These are phyloP conservation scores for Trichocladium uniseriatum DNA, from an alignment of 495 filamentous ascomycete genomes.

Conservation along the genomic window DNA sequence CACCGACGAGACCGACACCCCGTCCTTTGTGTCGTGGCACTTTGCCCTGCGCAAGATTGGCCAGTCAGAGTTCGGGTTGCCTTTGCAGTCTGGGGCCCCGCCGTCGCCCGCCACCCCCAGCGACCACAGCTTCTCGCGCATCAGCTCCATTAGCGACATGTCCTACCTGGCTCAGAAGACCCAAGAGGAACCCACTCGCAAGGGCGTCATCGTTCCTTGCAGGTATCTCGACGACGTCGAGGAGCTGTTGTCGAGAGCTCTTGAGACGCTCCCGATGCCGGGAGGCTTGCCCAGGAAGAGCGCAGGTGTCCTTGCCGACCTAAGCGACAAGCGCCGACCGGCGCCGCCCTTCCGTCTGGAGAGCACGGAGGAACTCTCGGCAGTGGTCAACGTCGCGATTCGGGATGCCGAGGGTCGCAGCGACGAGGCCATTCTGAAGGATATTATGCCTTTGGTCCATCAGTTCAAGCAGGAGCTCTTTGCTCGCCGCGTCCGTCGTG, in stretches of 20 bases:
- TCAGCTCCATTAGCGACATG: slow-evolving; percentile 95
- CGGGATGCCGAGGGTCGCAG: slow-evolving; percentile 81
- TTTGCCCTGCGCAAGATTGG: slow-evolving; percentile 89
- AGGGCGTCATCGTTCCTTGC: slow-evolving; percentile 89
- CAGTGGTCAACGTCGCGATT: slow-evolving; percentile 84
- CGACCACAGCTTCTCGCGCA: slow-evolving; percentile 59
- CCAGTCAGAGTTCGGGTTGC: slow-evolving; percentile 75
- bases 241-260: slow-evolving; percentile 67
- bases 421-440: slow-evolving; percentile 67
- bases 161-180: slow-evolving; percentile 64
- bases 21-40: slow-evolving; percentile 86
- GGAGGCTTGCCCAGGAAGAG: slow-evolving; percentile 33
- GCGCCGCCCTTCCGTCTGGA: slow-evolving; percentile 31
- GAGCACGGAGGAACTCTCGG: slow-evolving; percentile 66
- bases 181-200: slow-evolving; percentile 67
- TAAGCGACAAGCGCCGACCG: slow-evolving; percentile 62
- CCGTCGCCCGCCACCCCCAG: slow-evolving; percentile 82
- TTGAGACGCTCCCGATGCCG: slow-evolving; percentile 65
- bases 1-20: slow-evolving; percentile 60
- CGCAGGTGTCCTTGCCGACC: slow-evolving; percentile 56
- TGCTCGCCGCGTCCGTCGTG: slow-evolving; percentile 67
- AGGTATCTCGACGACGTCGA: slow-evolving; percentile 90
- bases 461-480: slow-evolving; percentile 77
- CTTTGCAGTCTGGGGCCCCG: slow-evolving; percentile 61
- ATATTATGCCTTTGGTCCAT: slow-evolving; percentile 66